A percentile compares a stretch with the other conserved stretches of the same genome.
Evolutionary conservation across 1,284 basidiomycete genomes (phyloP).

Genomic region (Boletus semigastroideus): DNA sequence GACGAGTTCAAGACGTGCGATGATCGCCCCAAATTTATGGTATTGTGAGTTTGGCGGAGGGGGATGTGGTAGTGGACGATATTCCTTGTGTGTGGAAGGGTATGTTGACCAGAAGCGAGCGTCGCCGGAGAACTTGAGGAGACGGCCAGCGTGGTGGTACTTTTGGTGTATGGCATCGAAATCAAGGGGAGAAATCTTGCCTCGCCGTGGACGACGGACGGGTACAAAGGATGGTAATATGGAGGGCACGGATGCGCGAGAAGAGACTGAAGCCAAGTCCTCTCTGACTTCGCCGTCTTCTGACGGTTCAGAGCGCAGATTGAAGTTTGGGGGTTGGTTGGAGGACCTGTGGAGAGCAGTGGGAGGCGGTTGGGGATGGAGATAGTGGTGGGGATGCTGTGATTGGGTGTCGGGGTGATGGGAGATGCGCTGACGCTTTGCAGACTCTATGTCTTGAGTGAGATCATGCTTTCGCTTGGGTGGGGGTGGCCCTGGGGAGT

Average conservation of each 20-base stretch:
- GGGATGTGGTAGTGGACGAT: constrained; percentile 58
- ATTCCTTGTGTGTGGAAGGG: constrained; percentile 60
- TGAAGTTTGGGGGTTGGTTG: constrained; percentile 29
- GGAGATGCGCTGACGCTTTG: constrained; percentile 57
- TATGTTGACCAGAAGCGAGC: constrained; percentile 72
- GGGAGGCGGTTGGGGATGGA: constrained; percentile 25
- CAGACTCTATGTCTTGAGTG: constrained; percentile 42
- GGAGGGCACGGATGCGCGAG: constrained; percentile 33
- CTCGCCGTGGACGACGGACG: constrained; percentile 63
- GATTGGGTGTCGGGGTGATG: constrained; percentile 36
- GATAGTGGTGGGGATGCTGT: constrained; percentile 34
- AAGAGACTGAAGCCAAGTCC: constrained; percentile 28
- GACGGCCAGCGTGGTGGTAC: constrained; percentile 60
- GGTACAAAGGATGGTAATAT: constrained; percentile 50
- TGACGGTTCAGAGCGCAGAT: constrained; percentile 48
- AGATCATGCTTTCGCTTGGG: constrained; percentile 62
- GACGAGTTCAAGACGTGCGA: constrained; percentile 71
- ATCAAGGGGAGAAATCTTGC: constrained; percentile 43
- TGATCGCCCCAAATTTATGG: constrained; percentile 66
- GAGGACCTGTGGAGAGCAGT: constrained; percentile 31
- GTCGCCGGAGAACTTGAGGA: constrained; percentile 75
- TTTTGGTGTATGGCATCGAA: constrained; percentile 59
- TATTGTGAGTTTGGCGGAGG: constrained; percentile 63
- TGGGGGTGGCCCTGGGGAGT: constrained; percentile 51
- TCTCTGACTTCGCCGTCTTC: constrained; percentile 61